Base-by-base conservation (phyloP, 1,139 yeast genomes). In the Pichia sp. region DNA sequence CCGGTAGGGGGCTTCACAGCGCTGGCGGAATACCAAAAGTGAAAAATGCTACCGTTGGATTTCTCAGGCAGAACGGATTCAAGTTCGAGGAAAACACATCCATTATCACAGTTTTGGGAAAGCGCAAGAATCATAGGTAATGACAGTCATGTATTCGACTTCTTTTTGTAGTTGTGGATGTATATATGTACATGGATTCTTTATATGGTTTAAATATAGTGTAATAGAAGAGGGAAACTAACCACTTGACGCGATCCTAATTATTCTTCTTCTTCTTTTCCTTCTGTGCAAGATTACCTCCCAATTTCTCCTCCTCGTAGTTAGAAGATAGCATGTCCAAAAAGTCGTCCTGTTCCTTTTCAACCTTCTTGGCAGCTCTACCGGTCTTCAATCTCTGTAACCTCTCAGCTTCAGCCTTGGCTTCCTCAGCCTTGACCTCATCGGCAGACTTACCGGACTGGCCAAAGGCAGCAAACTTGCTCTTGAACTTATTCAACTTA, bases 401-500 rank as follows among this genome's bases (percentile, higher is more conserved):
- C 55, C 66, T 62, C 47, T 62, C 69, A 11, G 56, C 58, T 51
- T 65, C 68, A 8, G 58, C 66, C 48, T 57, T 63, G 57, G 57
- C 64, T 53, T 60, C 61, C 52, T 63, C 64, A 0, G 51, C 55
- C 32, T 57, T 54, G n/a, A 67, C 60, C 55, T 67, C 70, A 13
- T 59, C 65, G 8, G 58, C 63, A 6, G 64, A 61, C 58, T 66
- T 70, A 63, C 67, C 72, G 48, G 68, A 68, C 45, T 65, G 65
- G 44, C 75, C 76, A 63, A 80, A 86, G 56, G 83, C 74, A 53
- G 86, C 73, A 66, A 79, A 92, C 73, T 82, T 88, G 70, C 84
- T 81, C 72, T 84, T 88, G 79, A 92, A 93, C 72, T 82, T 87
- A 70, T 87, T 88, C 69, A 92, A 75, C 71, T 85, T 86, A 62